Conservation (phyloP, 2,329 filamentous ascomycete species). For the Arthrobotrys iridis region DNA sequence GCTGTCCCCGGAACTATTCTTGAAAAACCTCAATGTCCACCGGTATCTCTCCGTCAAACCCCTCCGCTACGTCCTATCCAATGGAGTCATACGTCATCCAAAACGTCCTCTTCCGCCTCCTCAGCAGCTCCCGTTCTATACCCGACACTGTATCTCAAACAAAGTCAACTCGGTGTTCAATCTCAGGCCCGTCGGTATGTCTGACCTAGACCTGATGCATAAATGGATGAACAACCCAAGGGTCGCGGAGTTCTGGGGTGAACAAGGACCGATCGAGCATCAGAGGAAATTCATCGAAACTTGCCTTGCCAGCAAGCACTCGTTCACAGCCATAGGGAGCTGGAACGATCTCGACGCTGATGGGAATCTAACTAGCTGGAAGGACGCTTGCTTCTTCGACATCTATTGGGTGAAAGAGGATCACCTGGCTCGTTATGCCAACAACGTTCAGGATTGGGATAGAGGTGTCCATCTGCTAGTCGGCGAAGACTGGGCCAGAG, state of each 20-base stretch:
- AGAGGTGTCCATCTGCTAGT: slow-evolving; percentile 87
- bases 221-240: slow-evolving; percentile 89
- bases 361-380: slow-evolving; percentile 39
- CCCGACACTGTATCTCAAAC: slow-evolving; percentile 79
- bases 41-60: slow-evolving; percentile 69
- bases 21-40: slow-evolving; percentile 64
- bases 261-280: slow-evolving; percentile 67
- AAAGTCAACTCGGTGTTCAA: slow-evolving; percentile 80
- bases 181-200: slow-evolving; percentile 69
- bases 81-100: slow-evolving; percentile 79
- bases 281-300: slow-evolving; percentile 75
- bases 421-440: slow-evolving; percentile 73
- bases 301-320: slow-evolving; percentile 75
- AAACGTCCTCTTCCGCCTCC: slow-evolving; percentile 86
- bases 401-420: slow-evolving; percentile 99
- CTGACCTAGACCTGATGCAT: slow-evolving; percentile 75
- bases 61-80: slow-evolving; percentile 80
- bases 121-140: slow-evolving; percentile 91
- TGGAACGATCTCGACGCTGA: slow-evolving; percentile 71
- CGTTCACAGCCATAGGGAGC: slow-evolving; percentile 88
- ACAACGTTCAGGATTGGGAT: slow-evolving; percentile 79
- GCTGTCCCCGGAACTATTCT: slow-evolving; percentile 82
- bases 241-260: slow-evolving; percentile 86
- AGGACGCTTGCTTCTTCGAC: slow-evolving; percentile 80
- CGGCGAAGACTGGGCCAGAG: slow-evolving; percentile 90